Percentiles rank a stretch among this genome's conserved stretches.
These are phyloP conservation scores for Pulveroboletus ravenelii DNA, from an alignment of 768 basidiomycete genomes.

Conservation along the genomic window DNA sequence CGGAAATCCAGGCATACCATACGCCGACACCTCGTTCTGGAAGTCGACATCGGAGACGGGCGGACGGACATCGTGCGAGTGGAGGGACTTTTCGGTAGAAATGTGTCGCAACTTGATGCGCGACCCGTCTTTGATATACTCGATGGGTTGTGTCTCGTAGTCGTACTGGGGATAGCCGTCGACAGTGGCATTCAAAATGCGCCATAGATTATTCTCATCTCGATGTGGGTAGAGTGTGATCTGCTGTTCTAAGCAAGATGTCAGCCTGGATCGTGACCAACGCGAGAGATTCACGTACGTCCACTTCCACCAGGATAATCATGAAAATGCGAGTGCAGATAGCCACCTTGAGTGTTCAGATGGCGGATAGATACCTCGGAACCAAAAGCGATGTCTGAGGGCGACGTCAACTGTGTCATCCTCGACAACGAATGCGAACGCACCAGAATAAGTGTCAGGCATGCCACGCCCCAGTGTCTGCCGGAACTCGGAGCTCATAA, in stretches of 20 bases:
- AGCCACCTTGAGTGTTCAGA: slow-evolving; percentile 97
- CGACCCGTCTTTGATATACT: slow-evolving; percentile 58
- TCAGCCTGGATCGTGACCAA: background rate
- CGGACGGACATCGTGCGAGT: slow-evolving; percentile 93
- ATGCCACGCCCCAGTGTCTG: slow-evolving; percentile 87
- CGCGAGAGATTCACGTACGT: slow-evolving; percentile 48
- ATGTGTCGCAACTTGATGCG: slow-evolving; percentile 82
- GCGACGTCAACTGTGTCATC: background rate
- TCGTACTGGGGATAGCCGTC: slow-evolving; percentile 39
- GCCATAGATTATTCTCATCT: slow-evolving; percentile 96
- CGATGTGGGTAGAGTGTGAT: slow-evolving; percentile 97
- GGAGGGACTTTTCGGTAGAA: slow-evolving; percentile 77
- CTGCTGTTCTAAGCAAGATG: slow-evolving; percentile 75
- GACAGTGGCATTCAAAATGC: slow-evolving; percentile 69
- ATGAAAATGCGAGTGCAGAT: slow-evolving; percentile 91
- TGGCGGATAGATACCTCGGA: slow-evolving; percentile 83
- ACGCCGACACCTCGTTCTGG: slow-evolving; percentile 96
- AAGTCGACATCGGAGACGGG: slow-evolving; percentile 97
- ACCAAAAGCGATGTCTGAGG: slow-evolving; percentile 76
- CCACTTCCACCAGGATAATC: slow-evolving; percentile 86
- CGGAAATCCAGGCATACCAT: slow-evolving; percentile 78
- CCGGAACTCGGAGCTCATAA: slow-evolving; percentile 99
- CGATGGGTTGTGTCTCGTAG: slow-evolving; percentile 51
- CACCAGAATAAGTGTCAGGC: slow-evolving; percentile 89
- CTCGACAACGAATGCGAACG: slow-evolving; percentile 19